Evolutionary conservation across 169 alveolate genomes (phyloP), one percentile per base, ranked within the genome.

Genomic region (Fabrea salina): DNA sequence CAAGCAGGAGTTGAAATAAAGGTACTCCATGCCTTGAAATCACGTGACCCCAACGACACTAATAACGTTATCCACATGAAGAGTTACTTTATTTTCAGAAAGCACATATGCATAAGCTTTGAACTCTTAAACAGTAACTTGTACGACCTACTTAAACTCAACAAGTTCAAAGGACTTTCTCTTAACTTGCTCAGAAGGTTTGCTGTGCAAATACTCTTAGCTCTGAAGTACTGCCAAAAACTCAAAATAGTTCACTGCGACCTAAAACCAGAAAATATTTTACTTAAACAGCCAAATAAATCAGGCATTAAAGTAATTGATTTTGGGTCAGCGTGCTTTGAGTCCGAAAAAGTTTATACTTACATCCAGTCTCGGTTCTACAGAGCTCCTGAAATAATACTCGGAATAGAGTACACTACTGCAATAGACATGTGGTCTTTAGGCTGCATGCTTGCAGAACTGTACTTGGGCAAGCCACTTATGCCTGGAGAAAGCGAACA

Each of bases 241-340:
- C 47, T 74, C 3, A 84, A 89, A 43, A 84, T 91, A 1, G 87
- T 91, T 1, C 96, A 91, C 77, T 91, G 96, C 74, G 96, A 91
- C 74, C 67, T 91, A 32, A 91, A 91, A 68, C 96, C 96, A 3
- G 96, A 91, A 80, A 91, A 91, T 84, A 82, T 85, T n/a, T 74
- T 93, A 30, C 70, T 90, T 19, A 85, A 86, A 5, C 80, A 82
- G 47, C 80, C 78, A 27, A 71, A 74, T 25, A 68, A 79, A 59
- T 80, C 88, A 35, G 85, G 86, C 19, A 78, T 89, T 0, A 89
- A 89, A 80, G 59, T 89, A 47, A 86, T 89, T 19, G 94, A 89
- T 83, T 85, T 89, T 80, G 94, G 94, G 0, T 83, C 90, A 56
- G 76, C 89, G 51, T 89, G 94, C 74, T 83, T 72, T 70, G 77